Evolutionary conservation across 331 rosid species (phyloP), one percentile per base, ranked within the genome.

Genomic region (Erythrophleum ivorense): DNA sequence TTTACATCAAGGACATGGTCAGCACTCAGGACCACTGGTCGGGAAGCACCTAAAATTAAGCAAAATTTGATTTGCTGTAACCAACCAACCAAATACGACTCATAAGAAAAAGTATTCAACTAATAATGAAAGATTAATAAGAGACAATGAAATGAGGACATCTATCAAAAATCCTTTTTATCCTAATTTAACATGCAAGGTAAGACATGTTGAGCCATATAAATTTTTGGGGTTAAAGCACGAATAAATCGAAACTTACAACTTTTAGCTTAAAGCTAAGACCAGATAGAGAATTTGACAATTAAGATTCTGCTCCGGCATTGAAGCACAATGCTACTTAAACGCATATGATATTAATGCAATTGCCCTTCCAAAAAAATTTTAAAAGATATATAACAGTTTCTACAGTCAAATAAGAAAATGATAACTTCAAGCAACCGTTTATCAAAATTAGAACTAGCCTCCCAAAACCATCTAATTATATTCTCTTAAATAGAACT

Each of bases 211-310:
- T 46, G 53, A 29, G 40, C 48, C 65, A 76, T 67, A 14, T 11
- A 19, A 78, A 83, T 21, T 43, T 79, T 59, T 46, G 43, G 36
- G 5, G 45, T 13, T 50, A 53, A 52, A 21, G 24, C 64, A 58
- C 74, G 75, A 67, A 38, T 14, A 57, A 64, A 45, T 9, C 52
- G 16, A 65, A 52, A 74, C 65, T 41, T 34, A 29, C 75, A 10
- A 60, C 55, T 33, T 29, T 19, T 49, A 84, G 71, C 52, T 55
- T 55, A 82, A 78, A 71, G 67, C 67, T 59, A 46, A 13, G 2
- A 46, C 62, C 75, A 34, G 0, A 11, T 24, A 13, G 64, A 52
- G 16, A 34, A 64, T 34, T 5, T 31, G 6, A 7, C 7, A 75
- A 59, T 60, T 49, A 69, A 80, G 75, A 18, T 64, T 62, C 65